Evolutionary conservation across 306 rosid species (phyloP).

Genomic region (Herpetospermum pedunculosum): DNA sequence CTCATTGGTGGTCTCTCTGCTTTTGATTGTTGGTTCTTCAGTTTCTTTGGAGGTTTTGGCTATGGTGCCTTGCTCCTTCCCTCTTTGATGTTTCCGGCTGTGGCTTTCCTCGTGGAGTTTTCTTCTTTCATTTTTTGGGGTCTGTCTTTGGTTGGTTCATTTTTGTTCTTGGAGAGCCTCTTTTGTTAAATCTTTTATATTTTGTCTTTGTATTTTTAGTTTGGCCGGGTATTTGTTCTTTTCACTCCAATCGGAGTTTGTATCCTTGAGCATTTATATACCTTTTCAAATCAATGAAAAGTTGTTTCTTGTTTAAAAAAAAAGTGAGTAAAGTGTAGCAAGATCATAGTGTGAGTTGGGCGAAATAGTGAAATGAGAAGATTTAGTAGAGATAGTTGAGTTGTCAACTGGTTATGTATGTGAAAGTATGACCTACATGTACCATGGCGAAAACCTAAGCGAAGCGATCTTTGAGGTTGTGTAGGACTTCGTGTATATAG

Average conservation of each 20-base stretch:
- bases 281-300: not conserved
- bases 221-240: not conserved
- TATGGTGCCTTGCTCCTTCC: not conserved
- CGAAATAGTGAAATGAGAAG: too few relatives aligned
- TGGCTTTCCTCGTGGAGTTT: not conserved
- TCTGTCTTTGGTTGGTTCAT: not conserved
- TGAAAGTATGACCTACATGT: too few relatives aligned
- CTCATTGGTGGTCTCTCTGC: not conserved
- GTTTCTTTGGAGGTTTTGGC: not conserved
- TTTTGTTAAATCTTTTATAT: not conserved
- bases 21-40: not conserved
- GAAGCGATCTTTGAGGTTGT: too few relatives aligned
- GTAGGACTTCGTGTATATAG: too few relatives aligned
- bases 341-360: not conserved
- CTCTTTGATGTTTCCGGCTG: not conserved
- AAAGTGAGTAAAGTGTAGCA: too few relatives aligned
- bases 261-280: not conserved
- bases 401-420: too few relatives aligned
- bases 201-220: not conserved
- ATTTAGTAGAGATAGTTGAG: too few relatives aligned
- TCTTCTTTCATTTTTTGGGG: not conserved
- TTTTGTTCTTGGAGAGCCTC: not conserved
- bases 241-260: not conserved
- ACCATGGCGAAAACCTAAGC: too few relatives aligned
- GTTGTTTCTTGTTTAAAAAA: not conserved